Percentiles rank a stretch among this genome's conserved stretches.
Evolutionary conservation across 768 basidiomycete genomes (phyloP).

Genomic region (Hygrophoropsis aurantiaca): DNA sequence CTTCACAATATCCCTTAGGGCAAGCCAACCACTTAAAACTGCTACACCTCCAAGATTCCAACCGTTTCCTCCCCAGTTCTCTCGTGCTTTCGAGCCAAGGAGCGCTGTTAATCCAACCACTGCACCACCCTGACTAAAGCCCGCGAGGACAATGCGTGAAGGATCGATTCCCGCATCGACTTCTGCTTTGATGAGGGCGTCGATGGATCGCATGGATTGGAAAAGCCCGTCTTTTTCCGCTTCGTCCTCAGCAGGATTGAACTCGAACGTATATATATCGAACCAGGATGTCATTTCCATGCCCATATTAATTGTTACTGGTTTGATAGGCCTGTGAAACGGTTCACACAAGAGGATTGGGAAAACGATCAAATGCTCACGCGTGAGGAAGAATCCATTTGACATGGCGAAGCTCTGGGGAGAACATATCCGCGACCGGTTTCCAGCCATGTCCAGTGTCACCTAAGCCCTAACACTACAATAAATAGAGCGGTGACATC

Average conservation of each 20-base stretch:
- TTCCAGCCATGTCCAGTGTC: slow-evolving; percentile 77
- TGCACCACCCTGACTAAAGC: slow-evolving; percentile 85
- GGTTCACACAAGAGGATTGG: slow-evolving; percentile 1
- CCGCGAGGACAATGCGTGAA: slow-evolving; percentile 77
- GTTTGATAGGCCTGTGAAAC: slow-evolving; percentile 31
- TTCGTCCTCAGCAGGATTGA: slow-evolving; percentile 69
- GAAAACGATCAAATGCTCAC: slow-evolving; percentile 38
- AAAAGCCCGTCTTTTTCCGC: slow-evolving; percentile 57
- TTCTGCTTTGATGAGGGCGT: slow-evolving; percentile 71
- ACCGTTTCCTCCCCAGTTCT: slow-evolving; percentile 36
- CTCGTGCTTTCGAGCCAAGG: slow-evolving; percentile 37
- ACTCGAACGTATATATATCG: slow-evolving; percentile 69
- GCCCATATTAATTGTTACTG: slow-evolving; percentile 76
- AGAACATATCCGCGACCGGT: slow-evolving; percentile 71
- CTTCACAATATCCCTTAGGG: slow-evolving; percentile 64
- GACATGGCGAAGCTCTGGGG: slow-evolving; percentile 60
- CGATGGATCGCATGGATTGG: slow-evolving; percentile 57
- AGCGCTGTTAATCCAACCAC: slow-evolving; percentile 78
- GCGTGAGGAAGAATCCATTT: slow-evolving; percentile 92
- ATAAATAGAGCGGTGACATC: slow-evolving; percentile 7
- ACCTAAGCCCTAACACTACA: slow-evolving; percentile 60
- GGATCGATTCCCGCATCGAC: slow-evolving; percentile 68
- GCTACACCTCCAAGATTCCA: slow-evolving; percentile 71
- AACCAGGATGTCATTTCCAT: slow-evolving; percentile 84
- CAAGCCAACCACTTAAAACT: slow-evolving; percentile 79